A percentile compares a stretch with the other conserved stretches of the same genome.
Conservation (phyloP, 2,329 filamentous ascomycete species). For the Chrysosporium keratinophilum region DNA sequence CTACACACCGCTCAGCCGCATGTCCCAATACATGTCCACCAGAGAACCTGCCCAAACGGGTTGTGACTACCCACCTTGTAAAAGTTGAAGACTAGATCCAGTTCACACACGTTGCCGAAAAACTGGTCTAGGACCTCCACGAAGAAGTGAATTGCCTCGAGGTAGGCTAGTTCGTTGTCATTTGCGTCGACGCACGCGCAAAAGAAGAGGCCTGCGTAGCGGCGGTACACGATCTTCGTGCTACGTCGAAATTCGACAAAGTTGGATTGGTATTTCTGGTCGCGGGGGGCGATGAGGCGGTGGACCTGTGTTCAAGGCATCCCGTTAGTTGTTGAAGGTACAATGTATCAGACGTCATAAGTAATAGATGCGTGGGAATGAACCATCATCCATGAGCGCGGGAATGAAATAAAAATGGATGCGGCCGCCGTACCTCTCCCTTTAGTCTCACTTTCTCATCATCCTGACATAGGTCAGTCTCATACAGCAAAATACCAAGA, state of each 20-base stretch:
- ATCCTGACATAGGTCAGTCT: slow-evolving; percentile 44
- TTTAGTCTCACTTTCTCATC: slow-evolving; percentile 99
- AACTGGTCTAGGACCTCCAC: slow-evolving; percentile 97
- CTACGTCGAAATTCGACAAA: slow-evolving; percentile 70
- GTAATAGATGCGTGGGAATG: slow-evolving; percentile 3
- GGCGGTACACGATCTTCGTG: slow-evolving; percentile 92
- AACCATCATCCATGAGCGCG: neutral
- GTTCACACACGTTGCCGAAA: slow-evolving; percentile 97
- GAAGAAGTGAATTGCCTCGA: slow-evolving; percentile 98
- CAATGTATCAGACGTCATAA: neutral
- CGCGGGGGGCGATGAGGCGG: slow-evolving; percentile 89
- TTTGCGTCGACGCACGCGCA: slow-evolving; percentile 98
- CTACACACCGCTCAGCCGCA: slow-evolving; percentile 29
- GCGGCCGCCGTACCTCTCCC: slow-evolving; percentile 59
- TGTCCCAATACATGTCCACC: too few relatives aligned
- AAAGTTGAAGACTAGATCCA: slow-evolving; percentile 73
- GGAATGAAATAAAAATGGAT: slow-evolving; percentile 5
- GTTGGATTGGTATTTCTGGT: slow-evolving; percentile 99
- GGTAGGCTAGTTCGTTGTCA: slow-evolving; percentile 92
- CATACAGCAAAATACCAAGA: neutral
- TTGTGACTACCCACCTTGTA: slow-evolving; percentile 47
- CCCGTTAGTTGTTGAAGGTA: neutral
- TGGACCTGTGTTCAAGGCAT: slow-evolving; percentile 55
- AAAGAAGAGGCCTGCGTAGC: slow-evolving; percentile 97
- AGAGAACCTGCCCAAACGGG: neutral